A percentile compares a stretch with the other conserved stretches of the same genome.
These are phyloP conservation scores for Rhizodiscina lignyota DNA, from an alignment of 495 filamentous ascomycete species.

Conservation along the genomic window DNA sequence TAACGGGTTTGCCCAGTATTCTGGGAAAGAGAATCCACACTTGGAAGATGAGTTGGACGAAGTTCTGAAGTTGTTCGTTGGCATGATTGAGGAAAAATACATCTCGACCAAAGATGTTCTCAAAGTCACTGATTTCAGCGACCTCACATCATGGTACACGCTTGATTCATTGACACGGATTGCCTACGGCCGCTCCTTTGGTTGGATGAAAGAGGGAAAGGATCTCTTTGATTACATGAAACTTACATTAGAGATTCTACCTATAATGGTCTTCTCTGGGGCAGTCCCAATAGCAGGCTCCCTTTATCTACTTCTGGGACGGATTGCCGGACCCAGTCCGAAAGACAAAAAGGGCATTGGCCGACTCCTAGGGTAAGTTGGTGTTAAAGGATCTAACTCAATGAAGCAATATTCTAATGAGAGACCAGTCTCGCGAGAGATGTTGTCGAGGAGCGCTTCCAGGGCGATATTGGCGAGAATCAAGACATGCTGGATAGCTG, in stretches of 20 bases:
- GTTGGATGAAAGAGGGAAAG: neutral
- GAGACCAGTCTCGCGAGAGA: too few species aligned
- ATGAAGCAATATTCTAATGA: too few species aligned
- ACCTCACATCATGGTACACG: too few species aligned
- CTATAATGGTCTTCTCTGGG: too few species aligned
- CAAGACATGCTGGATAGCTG: neutral
- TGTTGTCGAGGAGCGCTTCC: too few species aligned
- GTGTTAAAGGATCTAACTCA: too few species aligned
- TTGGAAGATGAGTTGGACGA: constrained; percentile 2
- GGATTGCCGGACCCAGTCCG: neutral
- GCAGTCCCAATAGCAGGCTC: too few species aligned
- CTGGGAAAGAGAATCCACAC: constrained; percentile 3
- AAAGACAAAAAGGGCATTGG: neutral
- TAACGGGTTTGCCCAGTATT: too few species aligned
- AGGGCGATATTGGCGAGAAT: too few species aligned
- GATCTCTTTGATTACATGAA: neutral
- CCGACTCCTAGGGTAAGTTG: neutral
- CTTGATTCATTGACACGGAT: too few species aligned
- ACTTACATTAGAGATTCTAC: neutral
- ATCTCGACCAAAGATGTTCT: neutral
- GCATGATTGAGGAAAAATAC: constrained; percentile 2
- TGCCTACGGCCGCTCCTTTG: neutral
- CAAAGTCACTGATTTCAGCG: too few species aligned
- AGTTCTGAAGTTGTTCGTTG: neutral
- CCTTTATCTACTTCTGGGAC: too few species aligned